Base-by-base conservation (phyloP, 352 stramenopile species). In the Aphanomyces invadans region DNA sequence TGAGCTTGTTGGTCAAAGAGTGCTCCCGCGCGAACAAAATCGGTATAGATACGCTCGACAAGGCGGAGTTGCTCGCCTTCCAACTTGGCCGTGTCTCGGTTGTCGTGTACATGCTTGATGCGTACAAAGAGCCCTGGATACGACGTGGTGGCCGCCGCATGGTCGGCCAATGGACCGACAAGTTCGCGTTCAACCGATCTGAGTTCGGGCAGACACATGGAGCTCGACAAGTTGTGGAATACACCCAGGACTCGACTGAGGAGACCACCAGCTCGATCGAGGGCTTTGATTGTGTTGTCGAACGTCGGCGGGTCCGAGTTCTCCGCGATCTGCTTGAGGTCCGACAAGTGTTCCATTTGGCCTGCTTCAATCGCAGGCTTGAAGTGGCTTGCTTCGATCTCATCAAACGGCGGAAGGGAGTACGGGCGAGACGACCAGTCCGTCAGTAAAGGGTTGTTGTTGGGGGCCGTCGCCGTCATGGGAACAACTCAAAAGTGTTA, bases 41-140 rank as follows among this genome's bases (percentile, higher is more conserved):
- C 73, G 38, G 76, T 61, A 52, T 88, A 74, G 44, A 88, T 71
- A 15, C 80, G 69, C 71, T 88, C 80, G 0, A 76, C 70, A 57
- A 88, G 72, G 26, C 80, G 69, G 11, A 65, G 59, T 55, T 87
- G 70, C 62, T 88, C 78, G 0, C 21, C 17, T 12, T 23, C 76
- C 64, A 73, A 15, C 44, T 74, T n/a, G 62, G 36, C 15, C 70
- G 23, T 46, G 59, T 78, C 21, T 72, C 19, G 76, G 69, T 21
- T 33, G 65, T 55, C 25, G 76, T 57, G 36, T 0, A 80, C 72
- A 2, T 46, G 2, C 38, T 80, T 21, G 42, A 90, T 77, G 62
- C 78, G 78, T n/a, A 74, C 64, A 65, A 88, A 90, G 23, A 90
- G 68, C 32, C 81, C 81, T 17, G 76, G 79, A 28, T 84, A 59